phyloP scores from a whole-genome alignment of 140 eudicot genomes.

The Stevia rebaudiana region DNA sequence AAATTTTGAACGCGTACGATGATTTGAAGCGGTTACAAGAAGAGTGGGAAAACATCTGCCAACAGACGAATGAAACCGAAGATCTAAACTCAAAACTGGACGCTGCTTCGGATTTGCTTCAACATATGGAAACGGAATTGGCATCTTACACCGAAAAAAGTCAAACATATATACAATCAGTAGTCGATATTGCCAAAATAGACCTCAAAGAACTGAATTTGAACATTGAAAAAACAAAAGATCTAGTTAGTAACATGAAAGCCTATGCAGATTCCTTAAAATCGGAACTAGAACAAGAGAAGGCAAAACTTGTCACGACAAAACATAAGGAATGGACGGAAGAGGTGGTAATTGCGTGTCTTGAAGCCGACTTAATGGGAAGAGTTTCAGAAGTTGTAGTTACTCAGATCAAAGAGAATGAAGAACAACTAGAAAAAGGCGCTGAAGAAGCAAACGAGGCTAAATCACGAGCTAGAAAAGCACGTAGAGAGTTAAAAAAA shows the following conservation, averaged over 20 bases:
- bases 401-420: constrained; percentile 43
- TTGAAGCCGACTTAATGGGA: constrained; percentile 46
- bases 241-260: constrained; percentile 40
- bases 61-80: constrained; percentile 32
- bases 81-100: constrained; percentile 49
- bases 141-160: constrained; percentile 64
- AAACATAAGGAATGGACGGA: constrained; percentile 54
- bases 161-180: constrained; percentile 33
- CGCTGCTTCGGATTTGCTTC: constrained; percentile 39
- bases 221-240: constrained; percentile 38
- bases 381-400: constrained; percentile 33
- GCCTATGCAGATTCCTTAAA: constrained; percentile 42
- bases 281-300: constrained; percentile 56
- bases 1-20: constrained; percentile 40
- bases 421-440: constrained; percentile 47
- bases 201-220: constrained; percentile 54
- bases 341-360: constrained; percentile 43
- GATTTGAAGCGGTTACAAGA: constrained; percentile 52
- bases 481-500: constrained; percentile 33
- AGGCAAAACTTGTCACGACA: constrained; percentile 31
- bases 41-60: constrained; percentile 46
- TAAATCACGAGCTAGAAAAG: constrained; percentile 28
- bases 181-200: constrained; percentile 35
- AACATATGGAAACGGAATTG: constrained; percentile 48
- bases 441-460: constrained; percentile 53